Evolutionary conservation across 768 basidiomycete genomes (phyloP).

Genomic region (Aureoboletus auriporus): DNA sequence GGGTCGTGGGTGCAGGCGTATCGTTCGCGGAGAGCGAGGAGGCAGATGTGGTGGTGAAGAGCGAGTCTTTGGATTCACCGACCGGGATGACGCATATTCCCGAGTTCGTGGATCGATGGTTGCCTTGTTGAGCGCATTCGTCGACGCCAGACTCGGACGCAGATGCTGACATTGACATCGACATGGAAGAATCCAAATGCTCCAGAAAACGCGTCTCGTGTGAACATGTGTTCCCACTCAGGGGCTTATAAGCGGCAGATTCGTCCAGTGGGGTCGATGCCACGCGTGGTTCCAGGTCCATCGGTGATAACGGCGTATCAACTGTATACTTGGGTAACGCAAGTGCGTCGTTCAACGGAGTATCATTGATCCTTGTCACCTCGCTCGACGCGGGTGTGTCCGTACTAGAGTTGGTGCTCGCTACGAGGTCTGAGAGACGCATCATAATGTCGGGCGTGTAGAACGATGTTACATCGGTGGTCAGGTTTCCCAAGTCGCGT

Average conservation of each 20-base stretch:
- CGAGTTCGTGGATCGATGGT: neutral
- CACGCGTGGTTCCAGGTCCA: conserved; percentile 5
- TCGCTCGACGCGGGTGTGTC: conserved; percentile 15
- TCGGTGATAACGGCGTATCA: conserved; percentile 9
- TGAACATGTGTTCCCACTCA: neutral
- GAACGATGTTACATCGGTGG: conserved; percentile 1
- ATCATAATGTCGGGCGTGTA: conserved; percentile 11
- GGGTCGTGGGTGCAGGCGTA: conserved; percentile 22
- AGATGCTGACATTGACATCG: conserved; percentile 5
- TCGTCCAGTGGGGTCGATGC: conserved; percentile 10
- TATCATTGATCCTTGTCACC: conserved; percentile 5
- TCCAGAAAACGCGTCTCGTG: conserved; percentile 22
- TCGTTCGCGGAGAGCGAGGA: conserved; percentile 21
- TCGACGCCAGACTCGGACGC: conserved; percentile 7
- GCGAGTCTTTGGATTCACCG: conserved; percentile 26
- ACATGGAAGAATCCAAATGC: conserved; percentile 16
- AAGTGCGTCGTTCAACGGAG: conserved; percentile 19
- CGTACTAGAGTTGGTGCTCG: neutral
- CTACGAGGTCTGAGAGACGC: conserved; percentile 17
- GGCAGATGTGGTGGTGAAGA: conserved; percentile 24
- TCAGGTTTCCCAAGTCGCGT: neutral
- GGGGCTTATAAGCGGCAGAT: neutral
- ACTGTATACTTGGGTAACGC: conserved; percentile 13
- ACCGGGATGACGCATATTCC: conserved; percentile 8
- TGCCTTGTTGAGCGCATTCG: neutral